A percentile compares a stretch with the other conserved stretches of the same genome.
Evolutionary conservation across 2,329 filamentous ascomycete genomes (phyloP).

Genomic region (Beauveria sp.): DNA sequence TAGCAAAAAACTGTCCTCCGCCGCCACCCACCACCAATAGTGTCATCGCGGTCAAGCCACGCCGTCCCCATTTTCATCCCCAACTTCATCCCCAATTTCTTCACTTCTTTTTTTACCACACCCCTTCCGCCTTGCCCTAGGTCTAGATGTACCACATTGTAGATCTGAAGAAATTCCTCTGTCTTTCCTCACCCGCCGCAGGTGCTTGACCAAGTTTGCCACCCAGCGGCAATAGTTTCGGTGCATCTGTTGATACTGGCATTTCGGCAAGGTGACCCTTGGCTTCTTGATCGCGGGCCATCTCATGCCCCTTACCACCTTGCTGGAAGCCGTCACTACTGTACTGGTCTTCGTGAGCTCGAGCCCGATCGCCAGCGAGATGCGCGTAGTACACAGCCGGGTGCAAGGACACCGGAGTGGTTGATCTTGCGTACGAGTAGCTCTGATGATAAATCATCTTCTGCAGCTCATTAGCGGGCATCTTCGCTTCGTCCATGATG

Average conservation of each 20-base stretch:
- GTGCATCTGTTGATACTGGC: constrained; percentile 20
- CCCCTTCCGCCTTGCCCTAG: not conserved
- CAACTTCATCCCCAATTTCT: not conserved
- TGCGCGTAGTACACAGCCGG: constrained; percentile 97
- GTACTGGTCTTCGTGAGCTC: constrained; percentile 56
- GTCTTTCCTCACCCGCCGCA: constrained; percentile 22
- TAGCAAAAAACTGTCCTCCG: constrained; percentile 11
- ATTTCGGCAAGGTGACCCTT: constrained; percentile 26
- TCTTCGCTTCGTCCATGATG: constrained; percentile 69
- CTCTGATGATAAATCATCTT: constrained; percentile 91
- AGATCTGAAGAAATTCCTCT: constrained; percentile 27
- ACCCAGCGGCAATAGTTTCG: constrained; percentile 25
- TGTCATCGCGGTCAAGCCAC: not conserved
- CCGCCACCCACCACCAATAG: constrained; percentile 9
- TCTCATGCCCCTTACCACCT: constrained; percentile 36
- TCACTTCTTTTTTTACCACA: not conserved
- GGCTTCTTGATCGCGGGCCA: constrained; percentile 29
- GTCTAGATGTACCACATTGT: constrained; percentile 39
- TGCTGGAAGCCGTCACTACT: constrained; percentile 36
- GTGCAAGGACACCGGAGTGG: constrained; percentile 80
- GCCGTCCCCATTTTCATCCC: not conserved
- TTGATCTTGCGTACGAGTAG: constrained; percentile 87
- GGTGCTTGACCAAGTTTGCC: constrained; percentile 17
- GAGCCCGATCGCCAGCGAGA: constrained; percentile 72
- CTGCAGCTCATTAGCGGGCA: constrained; percentile 63